Base-by-base conservation (phyloP, 1,284 basidiomycete species). In the Fomitopsis pinicola region DNA sequence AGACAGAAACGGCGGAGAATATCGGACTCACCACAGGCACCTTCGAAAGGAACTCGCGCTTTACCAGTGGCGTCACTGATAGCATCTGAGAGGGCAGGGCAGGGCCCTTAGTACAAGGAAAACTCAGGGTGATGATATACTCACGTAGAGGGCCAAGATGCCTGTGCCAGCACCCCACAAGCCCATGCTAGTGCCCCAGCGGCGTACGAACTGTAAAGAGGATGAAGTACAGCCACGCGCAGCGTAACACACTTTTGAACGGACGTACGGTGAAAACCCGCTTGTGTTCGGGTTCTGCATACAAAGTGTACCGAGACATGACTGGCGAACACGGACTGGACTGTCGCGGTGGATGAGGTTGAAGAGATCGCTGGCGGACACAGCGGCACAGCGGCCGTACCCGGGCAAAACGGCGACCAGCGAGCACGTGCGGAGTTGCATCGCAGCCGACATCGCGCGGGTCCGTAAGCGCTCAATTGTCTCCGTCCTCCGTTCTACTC, bases 141-240 rank as follows among this genome's bases (percentile, higher is more conserved):
- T 67, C 70, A 91, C 88, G 70, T 87, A 81, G 71, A 89, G 75
- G 57, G 80, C 88, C 56, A 83, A 80, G 46, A 86, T 77, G 58
- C 90, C 89, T 66, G 77, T 80, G 66, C 88, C 87, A 61, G 81
- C 75, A 62, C 88, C 88, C 91, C 91, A 93, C 50, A 89, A 71
- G 33, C 82, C 81, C 62, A 88, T 71, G 64, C 78, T 83, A 12
- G 82, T 74, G 35, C 77, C 73, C 89, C 89, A 91, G 44, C 77
- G 80, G 74, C 80, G 72, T 54, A 62, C 60, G 57, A 72, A 65
- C 75, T 75, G 62, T 5, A 28, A 26, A n/a, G 17, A 42, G 9
- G 33, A 15, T 44, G 19, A 6, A 10, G 9, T 33, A 28, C 2
- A 46, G 44, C 19, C 9, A 15, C 14, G 38, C 38, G 14, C 38